Evolutionary conservation across 78 protist genomes (phyloP).

Genomic region (Emiliania huxleyi): DNA sequence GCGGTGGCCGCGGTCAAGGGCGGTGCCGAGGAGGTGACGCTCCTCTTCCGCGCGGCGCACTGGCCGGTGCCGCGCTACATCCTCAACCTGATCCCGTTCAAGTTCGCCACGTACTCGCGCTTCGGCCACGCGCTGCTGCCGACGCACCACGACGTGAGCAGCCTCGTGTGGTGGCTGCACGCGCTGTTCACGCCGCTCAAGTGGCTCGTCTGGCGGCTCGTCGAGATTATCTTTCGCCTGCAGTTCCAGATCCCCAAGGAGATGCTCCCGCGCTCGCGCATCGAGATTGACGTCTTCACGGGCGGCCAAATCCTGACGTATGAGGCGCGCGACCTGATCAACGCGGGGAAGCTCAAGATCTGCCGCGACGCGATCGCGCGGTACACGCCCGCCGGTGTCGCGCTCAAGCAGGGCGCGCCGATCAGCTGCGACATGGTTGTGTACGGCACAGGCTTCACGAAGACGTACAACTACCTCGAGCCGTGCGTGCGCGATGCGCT

Average conservation of each 20-base stretch:
- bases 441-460: neutral
- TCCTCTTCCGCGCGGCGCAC: neutral
- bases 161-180: neutral
- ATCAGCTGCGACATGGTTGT: neutral
- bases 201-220: neutral
- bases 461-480: neutral
- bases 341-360: neutral
- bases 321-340: neutral
- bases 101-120: neutral
- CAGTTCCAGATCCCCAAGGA: neutral
- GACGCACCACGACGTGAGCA: neutral
- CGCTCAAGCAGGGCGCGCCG: neutral
- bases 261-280: slow-evolving; percentile 4
- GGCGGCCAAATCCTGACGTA: neutral
- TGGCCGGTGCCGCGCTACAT: neutral
- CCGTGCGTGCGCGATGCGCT: neutral
- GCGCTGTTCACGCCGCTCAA: too few relatives aligned
- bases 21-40: neutral
- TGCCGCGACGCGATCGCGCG: neutral
- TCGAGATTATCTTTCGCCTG: neutral
- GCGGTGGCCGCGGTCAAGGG: neutral
- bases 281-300: neutral
- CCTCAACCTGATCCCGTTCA: neutral
- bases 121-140: neutral
- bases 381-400: neutral